These are phyloP conservation scores for Hygrophorus russula DNA, from an alignment of 768 basidiomycete genomes.

Conservation along the genomic window DNA sequence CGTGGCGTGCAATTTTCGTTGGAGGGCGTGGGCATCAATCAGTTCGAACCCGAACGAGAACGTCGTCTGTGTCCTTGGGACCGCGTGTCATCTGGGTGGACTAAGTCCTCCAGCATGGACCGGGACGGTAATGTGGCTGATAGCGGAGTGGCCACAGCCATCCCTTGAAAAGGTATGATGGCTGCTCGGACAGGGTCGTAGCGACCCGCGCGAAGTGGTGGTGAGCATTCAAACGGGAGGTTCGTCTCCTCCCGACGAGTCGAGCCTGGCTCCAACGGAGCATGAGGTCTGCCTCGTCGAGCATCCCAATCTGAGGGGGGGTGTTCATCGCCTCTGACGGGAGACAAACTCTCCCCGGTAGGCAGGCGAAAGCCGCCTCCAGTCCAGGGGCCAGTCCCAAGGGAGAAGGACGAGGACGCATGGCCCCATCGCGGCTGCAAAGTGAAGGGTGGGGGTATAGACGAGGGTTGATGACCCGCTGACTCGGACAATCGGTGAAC, in stretches of 20 bases:
- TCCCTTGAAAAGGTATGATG: slow-evolving; percentile 24
- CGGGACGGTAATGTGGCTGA: not conserved
- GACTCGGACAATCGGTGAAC: too few species aligned
- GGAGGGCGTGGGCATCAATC: not conserved
- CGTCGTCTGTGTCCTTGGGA: not conserved
- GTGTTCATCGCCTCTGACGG: too few species aligned
- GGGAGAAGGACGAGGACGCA: too few species aligned
- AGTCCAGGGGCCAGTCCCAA: too few species aligned
- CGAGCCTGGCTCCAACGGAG: not conserved
- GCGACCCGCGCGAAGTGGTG: slow-evolving; percentile 26
- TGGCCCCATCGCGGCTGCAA: too few species aligned
- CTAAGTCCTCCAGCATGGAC: not conserved
- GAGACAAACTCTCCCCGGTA: too few species aligned
- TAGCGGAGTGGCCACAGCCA: slow-evolving; percentile 8
- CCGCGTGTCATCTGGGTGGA: not conserved
- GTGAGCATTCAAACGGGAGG: slow-evolving; percentile 8
- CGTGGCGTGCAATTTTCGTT: not conserved
- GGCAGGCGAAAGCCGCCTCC: too few species aligned
- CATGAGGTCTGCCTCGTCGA: too few species aligned
- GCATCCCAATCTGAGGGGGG: too few species aligned
- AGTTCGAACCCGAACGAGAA: not conserved
- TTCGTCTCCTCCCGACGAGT: not conserved
- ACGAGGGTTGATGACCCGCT: too few species aligned
- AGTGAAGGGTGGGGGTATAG: too few species aligned
- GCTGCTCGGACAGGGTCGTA: slow-evolving; percentile 43